phyloP scores from a whole-genome alignment of 345 rosid species.

The Aegle marmelos region DNA sequence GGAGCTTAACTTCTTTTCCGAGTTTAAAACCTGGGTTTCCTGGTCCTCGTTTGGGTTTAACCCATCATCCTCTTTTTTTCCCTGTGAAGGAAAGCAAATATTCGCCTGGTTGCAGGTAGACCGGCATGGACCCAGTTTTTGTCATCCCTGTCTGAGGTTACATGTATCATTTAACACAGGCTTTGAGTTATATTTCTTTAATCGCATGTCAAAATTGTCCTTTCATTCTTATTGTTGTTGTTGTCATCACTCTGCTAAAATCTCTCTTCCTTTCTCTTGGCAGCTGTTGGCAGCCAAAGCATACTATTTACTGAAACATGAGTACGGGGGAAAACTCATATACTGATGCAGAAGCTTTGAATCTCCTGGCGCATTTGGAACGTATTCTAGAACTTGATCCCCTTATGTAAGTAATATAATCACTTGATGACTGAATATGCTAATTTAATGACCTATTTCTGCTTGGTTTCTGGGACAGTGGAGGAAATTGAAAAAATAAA shows the following conservation, averaged over 20 bases:
- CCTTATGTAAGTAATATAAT: conserved; percentile 52
- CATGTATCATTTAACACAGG: not conserved
- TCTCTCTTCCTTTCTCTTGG: not conserved
- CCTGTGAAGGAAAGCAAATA: not conserved
- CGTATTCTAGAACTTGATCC: conserved; percentile 67
- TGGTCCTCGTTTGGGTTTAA: not conserved
- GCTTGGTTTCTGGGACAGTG: not conserved
- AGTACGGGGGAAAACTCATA: conserved; percentile 31
- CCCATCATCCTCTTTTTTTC: too few species aligned
- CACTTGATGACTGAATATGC: not conserved
- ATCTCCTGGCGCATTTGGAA: conserved; percentile 52
- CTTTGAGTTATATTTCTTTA: not conserved
- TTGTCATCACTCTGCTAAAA: not conserved
- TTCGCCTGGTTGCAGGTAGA: not conserved
- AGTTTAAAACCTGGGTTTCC: not conserved
- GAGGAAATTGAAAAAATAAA: not conserved
- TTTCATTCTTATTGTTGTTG: too few species aligned
- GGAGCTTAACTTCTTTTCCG: not conserved
- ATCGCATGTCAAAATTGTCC: not conserved
- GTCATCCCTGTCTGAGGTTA: not conserved
- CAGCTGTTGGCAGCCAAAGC: not conserved
- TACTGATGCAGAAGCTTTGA: conserved; percentile 22
- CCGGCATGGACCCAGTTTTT: not conserved
- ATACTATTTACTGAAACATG: conserved; percentile 21
- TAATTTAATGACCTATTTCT: not conserved